These are phyloP conservation scores for Cyclocybe aegerita DNA, from an alignment of 768 basidiomycete genomes.

Conservation along the genomic window DNA sequence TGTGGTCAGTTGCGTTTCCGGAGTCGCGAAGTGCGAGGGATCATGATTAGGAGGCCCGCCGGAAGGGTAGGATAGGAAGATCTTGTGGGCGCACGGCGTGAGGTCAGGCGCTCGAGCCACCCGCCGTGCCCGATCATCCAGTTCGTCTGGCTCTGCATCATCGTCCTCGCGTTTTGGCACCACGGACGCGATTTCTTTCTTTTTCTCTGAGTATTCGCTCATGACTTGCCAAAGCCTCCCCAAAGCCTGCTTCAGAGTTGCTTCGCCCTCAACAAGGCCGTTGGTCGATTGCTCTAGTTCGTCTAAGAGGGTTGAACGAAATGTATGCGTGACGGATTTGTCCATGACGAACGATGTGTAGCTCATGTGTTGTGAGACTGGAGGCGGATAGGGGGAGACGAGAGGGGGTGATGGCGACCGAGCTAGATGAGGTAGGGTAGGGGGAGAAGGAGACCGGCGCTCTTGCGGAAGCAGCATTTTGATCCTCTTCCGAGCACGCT, in stretches of 20 bases:
- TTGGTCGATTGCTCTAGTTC: slow-evolving; percentile 83
- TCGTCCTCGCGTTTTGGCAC: slow-evolving; percentile 71
- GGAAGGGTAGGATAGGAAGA: slow-evolving; percentile 55
- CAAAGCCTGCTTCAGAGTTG: slow-evolving; percentile 66
- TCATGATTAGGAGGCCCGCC: slow-evolving; percentile 50
- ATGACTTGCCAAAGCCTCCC: slow-evolving; percentile 83
- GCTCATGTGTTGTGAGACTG: slow-evolving; percentile 64
- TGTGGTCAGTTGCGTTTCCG: slow-evolving; percentile 65
- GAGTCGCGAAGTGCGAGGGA: slow-evolving; percentile 61
- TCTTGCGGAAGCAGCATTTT: slow-evolving; percentile 63
- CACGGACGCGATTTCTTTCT: slow-evolving; percentile 35
- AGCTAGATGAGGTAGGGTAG: slow-evolving; percentile 71
- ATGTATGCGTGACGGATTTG: slow-evolving; percentile 79
- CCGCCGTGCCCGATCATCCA: slow-evolving; percentile 38
- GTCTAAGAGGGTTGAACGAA: slow-evolving; percentile 74
- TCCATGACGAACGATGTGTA: slow-evolving; percentile 88
- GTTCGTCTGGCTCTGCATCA: slow-evolving; percentile 50
- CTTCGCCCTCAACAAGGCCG: slow-evolving; percentile 82
- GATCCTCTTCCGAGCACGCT: slow-evolving; percentile 79
- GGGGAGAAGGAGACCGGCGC: slow-evolving; percentile 69
- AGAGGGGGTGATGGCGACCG: slow-evolving; percentile 78
- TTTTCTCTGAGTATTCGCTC: slow-evolving; percentile 61
- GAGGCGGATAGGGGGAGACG: slow-evolving; percentile 71
- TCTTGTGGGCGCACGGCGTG: slow-evolving; percentile 61
- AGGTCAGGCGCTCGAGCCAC: slow-evolving; percentile 66